phyloP scores from a whole-genome alignment of 768 basidiomycete genomes.

The Trichaptum fuscoviolaceum region DNA sequence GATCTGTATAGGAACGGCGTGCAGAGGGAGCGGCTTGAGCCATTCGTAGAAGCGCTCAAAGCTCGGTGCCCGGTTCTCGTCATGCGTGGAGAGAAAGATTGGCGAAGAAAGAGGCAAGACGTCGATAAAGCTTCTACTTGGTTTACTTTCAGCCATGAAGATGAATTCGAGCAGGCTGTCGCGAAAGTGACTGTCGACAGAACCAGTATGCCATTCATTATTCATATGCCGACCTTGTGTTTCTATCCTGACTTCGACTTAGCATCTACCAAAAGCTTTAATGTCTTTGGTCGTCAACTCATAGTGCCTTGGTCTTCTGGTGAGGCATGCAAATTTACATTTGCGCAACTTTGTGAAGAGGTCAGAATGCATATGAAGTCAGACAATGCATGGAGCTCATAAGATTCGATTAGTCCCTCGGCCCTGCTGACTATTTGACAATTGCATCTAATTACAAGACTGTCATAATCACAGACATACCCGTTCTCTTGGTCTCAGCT shows the following conservation, averaged over 20 bases:
- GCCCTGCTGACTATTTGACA: conserved; percentile 54
- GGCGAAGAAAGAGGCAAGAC: conserved; percentile 25
- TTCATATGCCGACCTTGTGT: neutral
- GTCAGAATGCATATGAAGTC: conserved; percentile 13
- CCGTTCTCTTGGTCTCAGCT: conserved; percentile 39
- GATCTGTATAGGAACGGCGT: conserved; percentile 56
- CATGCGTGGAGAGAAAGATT: conserved; percentile 42
- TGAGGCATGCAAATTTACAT: conserved; percentile 40
- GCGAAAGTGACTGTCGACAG: neutral
- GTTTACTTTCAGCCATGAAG: conserved; percentile 24
- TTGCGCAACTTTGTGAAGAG: conserved; percentile 44
- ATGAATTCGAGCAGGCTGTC: conserved; percentile 18
- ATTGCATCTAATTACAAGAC: conserved; percentile 45
- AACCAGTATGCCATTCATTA: neutral
- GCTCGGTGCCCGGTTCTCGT: conserved; percentile 44
- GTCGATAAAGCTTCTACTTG: conserved; percentile 21
- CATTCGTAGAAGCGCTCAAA: conserved; percentile 52
- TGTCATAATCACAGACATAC: conserved; percentile 46
- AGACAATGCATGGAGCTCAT: neutral
- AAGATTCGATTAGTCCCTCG: conserved; percentile 32
- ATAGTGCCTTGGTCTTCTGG: conserved; percentile 38
- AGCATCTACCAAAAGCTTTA: conserved; percentile 21
- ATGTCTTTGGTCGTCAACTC: conserved; percentile 45
- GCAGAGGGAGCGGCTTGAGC: conserved; percentile 48
- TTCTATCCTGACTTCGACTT: neutral